Evolutionary conservation across 495 filamentous ascomycete species (phyloP), one percentile per base, ranked within the genome.

Genomic region (Penicillium ochrochloron): DNA sequence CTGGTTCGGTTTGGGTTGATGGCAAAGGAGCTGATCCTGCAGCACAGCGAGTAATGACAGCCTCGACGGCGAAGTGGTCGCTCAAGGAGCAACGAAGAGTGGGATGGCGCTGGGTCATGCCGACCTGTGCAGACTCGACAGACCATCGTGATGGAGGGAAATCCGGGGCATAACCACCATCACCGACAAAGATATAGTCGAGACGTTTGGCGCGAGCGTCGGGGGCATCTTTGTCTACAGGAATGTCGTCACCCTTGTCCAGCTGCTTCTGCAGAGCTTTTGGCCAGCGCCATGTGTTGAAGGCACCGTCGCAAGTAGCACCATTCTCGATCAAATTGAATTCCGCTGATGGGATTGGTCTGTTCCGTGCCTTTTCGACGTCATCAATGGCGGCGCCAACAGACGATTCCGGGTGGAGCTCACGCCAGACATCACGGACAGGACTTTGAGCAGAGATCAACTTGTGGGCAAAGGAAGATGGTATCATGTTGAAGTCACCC

Each of bases 401-500:
- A 0, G 92, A 92, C 14, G 89, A 92, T 58, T 94, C 86, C 0
- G 93, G 93, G 73, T 94, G 88, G 8, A 95, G 72, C 33, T 88
- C 80, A 21, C 88, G 85, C 95, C 95, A 99, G 19, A 84, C 85
- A 68, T 99, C 95, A 17, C 84, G 80, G 15, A 96, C 92, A 15
- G 91, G 88, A 33, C 90, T 88, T 67, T 93, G 88, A 1, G 88
- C 86, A 27, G 86, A 89, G 68, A 99, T 88, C 61, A 99, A 78
- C 50, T 87, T 85, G 71, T 97, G 92, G n/a, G 92, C 90, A 21
- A 97, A 87, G 2, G 92, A 96, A 5, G 90, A 78, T 15, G 95
- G 94, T 17, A 92, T 74, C 90, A 97, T 97, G 75, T 99, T 97
- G 78, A 98, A 97, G 76, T 97, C 95, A 25, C 95, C 95, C 8